These are phyloP conservation scores for Triangularia setosa DNA, from an alignment of 2,329 filamentous ascomycete genomes.

Conservation along the genomic window DNA sequence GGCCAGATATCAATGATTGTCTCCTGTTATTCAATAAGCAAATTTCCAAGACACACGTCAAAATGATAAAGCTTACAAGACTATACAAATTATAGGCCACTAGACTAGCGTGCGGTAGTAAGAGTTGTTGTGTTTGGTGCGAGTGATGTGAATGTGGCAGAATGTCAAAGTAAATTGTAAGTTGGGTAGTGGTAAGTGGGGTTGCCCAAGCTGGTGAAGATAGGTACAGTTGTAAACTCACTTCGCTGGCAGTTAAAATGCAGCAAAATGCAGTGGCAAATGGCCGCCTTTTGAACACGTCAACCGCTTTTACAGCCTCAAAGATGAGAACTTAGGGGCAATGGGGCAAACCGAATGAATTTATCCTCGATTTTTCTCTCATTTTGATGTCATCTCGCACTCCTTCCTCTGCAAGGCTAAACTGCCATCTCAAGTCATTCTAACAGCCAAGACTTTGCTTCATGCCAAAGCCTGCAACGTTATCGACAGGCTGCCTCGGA, in stretches of 20 bases:
- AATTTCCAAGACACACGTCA: neutral
- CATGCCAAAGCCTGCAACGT: neutral
- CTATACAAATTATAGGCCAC: neutral
- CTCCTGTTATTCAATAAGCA: neutral
- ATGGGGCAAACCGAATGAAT: neutral
- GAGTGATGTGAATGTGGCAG: neutral
- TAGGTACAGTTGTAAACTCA: neutral
- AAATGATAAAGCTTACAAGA: neutral
- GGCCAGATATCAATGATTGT: neutral
- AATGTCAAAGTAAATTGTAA: neutral
- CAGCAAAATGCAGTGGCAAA: constrained; percentile 1
- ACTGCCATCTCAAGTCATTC: neutral
- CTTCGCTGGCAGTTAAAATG: neutral
- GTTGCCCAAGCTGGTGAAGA: neutral
- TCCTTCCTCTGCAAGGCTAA: neutral
- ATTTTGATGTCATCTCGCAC: neutral
- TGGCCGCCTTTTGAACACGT: neutral
- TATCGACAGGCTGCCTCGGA: neutral
- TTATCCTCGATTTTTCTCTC: neutral
- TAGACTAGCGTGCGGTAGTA: neutral
- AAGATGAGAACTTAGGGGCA: neutral
- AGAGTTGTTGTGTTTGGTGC: neutral
- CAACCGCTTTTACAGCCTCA: neutral
- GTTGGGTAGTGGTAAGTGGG: neutral
- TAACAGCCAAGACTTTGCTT: neutral